Conservation (phyloP, 1,284 basidiomycete genomes). For the Melampsora larici-populina region DNA sequence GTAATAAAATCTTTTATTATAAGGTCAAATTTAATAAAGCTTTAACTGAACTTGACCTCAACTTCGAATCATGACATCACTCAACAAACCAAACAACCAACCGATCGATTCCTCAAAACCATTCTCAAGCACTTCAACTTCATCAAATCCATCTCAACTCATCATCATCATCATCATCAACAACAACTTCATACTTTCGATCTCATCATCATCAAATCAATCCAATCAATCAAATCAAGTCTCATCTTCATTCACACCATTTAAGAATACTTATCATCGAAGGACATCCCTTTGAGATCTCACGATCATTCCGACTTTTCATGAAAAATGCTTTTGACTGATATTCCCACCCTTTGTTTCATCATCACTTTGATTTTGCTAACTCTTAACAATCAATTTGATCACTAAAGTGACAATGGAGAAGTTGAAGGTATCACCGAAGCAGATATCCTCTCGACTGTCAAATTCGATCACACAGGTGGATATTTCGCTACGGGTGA, state of each 20-base stretch:
- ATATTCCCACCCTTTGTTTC: neutral
- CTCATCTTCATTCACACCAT: neutral
- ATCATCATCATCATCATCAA: neutral
- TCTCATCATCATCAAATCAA: neutral
- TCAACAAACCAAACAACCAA: too few relatives aligned
- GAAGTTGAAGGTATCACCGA: slow-evolving; percentile 99
- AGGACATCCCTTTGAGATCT: too few relatives aligned
- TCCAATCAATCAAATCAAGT: neutral
- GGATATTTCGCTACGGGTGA: slow-evolving; percentile 99
- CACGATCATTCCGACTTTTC: too few relatives aligned
- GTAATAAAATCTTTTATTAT: too few relatives aligned
- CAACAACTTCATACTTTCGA: too few relatives aligned
- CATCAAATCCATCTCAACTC: too few relatives aligned
- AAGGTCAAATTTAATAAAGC: too few relatives aligned
- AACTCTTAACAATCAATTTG: neutral
- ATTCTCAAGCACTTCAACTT: too few relatives aligned
- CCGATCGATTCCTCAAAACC: too few relatives aligned
- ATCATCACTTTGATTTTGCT: neutral
- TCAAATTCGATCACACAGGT: slow-evolving; percentile 98
- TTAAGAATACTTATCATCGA: too few relatives aligned
- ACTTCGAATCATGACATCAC: neutral
- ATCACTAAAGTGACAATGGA: slow-evolving; percentile 51
- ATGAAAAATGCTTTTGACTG: neutral
- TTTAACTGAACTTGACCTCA: neutral
- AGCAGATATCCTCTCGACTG: slow-evolving; percentile 73